Conservation (phyloP, 164 flowering plant genomes). For the Echeveria elegans region DNA sequence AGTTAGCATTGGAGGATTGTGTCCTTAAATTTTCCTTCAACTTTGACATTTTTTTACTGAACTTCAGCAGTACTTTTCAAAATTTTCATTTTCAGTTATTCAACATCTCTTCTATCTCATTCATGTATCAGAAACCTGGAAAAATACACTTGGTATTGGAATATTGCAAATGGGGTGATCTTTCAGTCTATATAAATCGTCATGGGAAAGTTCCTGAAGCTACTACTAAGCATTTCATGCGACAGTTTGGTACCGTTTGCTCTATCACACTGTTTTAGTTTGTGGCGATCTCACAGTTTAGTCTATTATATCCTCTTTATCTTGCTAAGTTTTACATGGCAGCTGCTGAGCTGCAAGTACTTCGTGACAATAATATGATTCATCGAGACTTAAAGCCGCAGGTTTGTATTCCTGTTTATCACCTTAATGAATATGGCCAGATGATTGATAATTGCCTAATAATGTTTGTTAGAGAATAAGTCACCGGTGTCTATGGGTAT, state of each 20-base stretch:
- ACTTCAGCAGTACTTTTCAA: not conserved
- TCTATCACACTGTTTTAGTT: not conserved
- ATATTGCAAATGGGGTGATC: constrained; percentile 94
- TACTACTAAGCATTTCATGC: constrained; percentile 88
- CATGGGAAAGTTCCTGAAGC: constrained; percentile 75
- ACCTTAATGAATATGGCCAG: not conserved
- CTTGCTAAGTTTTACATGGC: constrained; percentile 15
- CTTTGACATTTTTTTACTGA: too few species aligned
- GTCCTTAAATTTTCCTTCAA: not conserved
- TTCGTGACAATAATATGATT: constrained; percentile 82
- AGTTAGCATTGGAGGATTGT: too few species aligned
- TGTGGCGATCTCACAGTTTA: not conserved
- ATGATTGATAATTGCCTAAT: not conserved
- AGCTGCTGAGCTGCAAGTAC: constrained; percentile 80
- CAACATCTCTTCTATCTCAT: not conserved
- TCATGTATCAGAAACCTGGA: constrained; percentile 51
- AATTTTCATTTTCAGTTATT: not conserved
- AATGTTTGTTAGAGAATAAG: not conserved
- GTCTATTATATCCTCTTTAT: constrained; percentile 6
- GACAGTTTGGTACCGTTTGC: constrained; percentile 58
- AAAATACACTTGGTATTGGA: constrained; percentile 84
- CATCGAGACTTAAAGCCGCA: constrained; percentile 97
- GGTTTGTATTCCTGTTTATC: constrained; percentile 31
- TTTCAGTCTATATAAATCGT: constrained; percentile 69
- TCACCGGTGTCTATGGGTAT: not conserved